phyloP scores from a whole-genome alignment of 176 grass and related monocot genomes.

The Hordeum marinum region DNA sequence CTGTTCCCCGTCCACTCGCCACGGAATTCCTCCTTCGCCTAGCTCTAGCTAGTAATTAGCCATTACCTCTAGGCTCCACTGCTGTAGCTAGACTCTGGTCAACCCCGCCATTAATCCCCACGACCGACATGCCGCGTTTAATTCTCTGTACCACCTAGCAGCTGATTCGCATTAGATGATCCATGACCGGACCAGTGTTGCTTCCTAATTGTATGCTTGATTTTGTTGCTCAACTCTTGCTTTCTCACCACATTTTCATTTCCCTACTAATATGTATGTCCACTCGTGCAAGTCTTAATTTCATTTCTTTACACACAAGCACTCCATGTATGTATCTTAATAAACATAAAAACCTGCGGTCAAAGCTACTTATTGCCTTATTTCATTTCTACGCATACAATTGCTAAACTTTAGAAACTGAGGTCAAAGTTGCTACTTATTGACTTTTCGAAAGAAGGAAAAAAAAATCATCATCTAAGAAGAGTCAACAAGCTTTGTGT shows the following conservation, averaged over 20 bases:
- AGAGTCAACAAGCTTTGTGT: not conserved
- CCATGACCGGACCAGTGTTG: not conserved
- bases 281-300: not conserved
- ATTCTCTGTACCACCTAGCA: not conserved
- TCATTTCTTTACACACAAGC: not conserved
- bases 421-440: too few species aligned
- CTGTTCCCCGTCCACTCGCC: constrained; percentile 67
- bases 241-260: not conserved
- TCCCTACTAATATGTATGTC: not conserved
- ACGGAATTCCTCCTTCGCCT: not conserved
- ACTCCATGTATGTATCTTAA: too few species aligned
- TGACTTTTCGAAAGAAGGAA: too few species aligned
- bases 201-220: constrained; percentile 6
- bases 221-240: not conserved
- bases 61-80: not conserved
- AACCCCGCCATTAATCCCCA: constrained; percentile 14
- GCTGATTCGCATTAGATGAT: not conserved
- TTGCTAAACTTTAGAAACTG: too few species aligned
- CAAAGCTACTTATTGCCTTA: too few species aligned
- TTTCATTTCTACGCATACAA: too few species aligned
- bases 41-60: not conserved
- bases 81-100: not conserved
- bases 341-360: too few species aligned
- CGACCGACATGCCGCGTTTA: not conserved
- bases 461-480: too few species aligned